These are phyloP conservation scores for Argentina anserina DNA, from an alignment of 306 rosid genomes.

Conservation along the genomic window DNA sequence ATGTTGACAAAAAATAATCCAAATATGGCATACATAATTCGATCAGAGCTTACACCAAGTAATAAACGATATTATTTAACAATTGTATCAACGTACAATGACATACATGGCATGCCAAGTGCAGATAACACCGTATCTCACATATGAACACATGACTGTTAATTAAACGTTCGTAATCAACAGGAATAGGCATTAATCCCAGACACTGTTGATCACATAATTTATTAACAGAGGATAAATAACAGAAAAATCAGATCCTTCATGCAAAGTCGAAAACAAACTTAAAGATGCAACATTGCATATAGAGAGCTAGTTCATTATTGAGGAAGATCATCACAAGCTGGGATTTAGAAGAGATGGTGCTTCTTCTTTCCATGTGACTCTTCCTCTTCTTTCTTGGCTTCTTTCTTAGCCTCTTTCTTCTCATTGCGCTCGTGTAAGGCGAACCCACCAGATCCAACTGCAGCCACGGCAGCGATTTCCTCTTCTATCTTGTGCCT, in stretches of 20 bases:
- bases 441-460: slow-evolving; percentile 64
- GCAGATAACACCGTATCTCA: background rate
- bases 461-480: slow-evolving; percentile 53
- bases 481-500: slow-evolving; percentile 81
- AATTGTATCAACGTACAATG: background rate
- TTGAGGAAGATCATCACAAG: background rate
- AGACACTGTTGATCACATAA: background rate
- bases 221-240: background rate
- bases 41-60: too few relatives aligned
- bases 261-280: background rate
- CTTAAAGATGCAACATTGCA: background rate
- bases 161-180: background rate
- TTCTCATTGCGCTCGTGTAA: slow-evolving; percentile 77
- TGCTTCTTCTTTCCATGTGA: slow-evolving; percentile 63
- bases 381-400: slow-evolving; percentile 53
- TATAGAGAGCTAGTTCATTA: background rate
- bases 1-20: too few relatives aligned
- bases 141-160: background rate
- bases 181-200: background rate
- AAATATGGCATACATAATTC: too few relatives aligned
- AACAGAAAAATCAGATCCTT: background rate
- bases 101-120: background rate
- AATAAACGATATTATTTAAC: background rate
- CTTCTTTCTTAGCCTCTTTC: slow-evolving; percentile 52
- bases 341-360: slow-evolving; percentile 41